A percentile compares a stretch with the other conserved stretches of the same genome.
These are phyloP conservation scores for Candolleomyces aberdarensis DNA, from an alignment of 768 basidiomycete genomes.

Conservation along the genomic window DNA sequence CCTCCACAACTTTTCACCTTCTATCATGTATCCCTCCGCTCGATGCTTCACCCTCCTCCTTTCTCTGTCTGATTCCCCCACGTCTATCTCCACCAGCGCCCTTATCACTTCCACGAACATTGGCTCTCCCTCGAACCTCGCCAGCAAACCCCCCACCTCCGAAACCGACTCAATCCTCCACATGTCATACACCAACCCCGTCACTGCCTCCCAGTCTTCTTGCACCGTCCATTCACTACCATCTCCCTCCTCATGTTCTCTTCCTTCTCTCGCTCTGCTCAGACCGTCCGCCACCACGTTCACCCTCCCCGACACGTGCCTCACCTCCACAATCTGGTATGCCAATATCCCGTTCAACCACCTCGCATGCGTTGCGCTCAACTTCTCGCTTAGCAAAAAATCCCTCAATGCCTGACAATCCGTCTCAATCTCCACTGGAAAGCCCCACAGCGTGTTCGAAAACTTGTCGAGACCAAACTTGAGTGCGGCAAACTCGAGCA, in stretches of 20 bases:
- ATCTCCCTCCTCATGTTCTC: slow-evolving; percentile 15
- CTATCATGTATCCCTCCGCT: slow-evolving; percentile 22
- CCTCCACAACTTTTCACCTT: slow-evolving; percentile 24
- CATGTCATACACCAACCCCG: slow-evolving; percentile 18
- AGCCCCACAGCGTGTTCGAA: slow-evolving; percentile 23
- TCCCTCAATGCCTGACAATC: slow-evolving; percentile 35
- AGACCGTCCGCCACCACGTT: slow-evolving; percentile 27
- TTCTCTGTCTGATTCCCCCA: slow-evolving; percentile 10
- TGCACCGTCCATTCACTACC: slow-evolving; percentile 29
- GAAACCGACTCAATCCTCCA: slow-evolving; percentile 2
- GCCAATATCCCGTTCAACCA: slow-evolving; percentile 32
- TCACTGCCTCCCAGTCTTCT: slow-evolving; percentile 20
- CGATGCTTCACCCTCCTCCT: slow-evolving; percentile 19
- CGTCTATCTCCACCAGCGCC: slow-evolving; percentile 19
- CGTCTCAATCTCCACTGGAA: slow-evolving; percentile 30
- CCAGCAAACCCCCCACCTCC: slow-evolving; percentile 1
- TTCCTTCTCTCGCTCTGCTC: slow-evolving; percentile 20
- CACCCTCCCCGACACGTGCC: slow-evolving; percentile 11
- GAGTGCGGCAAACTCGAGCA: slow-evolving; percentile 29
- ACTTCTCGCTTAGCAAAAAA: slow-evolving; percentile 21
- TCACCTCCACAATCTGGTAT: slow-evolving; percentile 23
- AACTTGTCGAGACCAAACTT: slow-evolving; percentile 32
- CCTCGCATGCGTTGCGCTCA: slow-evolving; percentile 27
- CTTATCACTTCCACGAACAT: slow-evolving; percentile 22
- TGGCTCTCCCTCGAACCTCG: slow-evolving; percentile 18